Conservation (phyloP, 1,139 yeast genomes). For the Pneumocystis wakefieldiae region DNA sequence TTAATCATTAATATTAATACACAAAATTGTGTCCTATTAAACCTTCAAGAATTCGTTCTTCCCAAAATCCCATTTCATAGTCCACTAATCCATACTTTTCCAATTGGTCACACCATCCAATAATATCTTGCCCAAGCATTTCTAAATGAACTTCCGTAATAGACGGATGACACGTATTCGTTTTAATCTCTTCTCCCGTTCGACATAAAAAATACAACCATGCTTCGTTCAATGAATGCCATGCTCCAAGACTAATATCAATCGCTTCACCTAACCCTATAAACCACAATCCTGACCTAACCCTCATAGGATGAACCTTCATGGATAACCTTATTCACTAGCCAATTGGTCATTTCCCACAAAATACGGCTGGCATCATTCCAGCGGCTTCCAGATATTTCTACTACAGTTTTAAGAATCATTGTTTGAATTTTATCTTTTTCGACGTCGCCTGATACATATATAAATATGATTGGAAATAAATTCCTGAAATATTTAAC, state of each 20-base stretch:
- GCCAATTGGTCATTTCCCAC: background rate
- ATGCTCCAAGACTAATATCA: background rate
- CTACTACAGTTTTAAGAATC: background rate
- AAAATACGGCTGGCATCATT: background rate
- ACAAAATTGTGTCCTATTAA: background rate
- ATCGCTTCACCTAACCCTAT: background rate
- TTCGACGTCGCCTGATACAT: background rate
- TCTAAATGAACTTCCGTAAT: background rate
- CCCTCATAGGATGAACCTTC: background rate
- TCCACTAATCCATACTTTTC: slow-evolving; percentile 12
- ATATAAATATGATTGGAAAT: no score
- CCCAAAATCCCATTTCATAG: slow-evolving; percentile 14
- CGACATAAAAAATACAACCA: background rate
- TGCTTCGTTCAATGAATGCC: background rate
- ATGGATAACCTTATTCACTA: background rate
- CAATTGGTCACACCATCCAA: background rate
- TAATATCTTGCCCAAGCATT: background rate
- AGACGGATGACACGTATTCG: background rate
- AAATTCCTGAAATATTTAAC: no score
- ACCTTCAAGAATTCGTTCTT: slow-evolving; percentile 12
- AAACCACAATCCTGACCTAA: background rate
- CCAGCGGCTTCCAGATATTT: background rate
- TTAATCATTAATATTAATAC: no score
- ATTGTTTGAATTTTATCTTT: background rate
- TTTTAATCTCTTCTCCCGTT: background rate